Evolutionary conservation across 495 filamentous ascomycete species (phyloP).

Genomic region (Schizothecium vesticola): DNA sequence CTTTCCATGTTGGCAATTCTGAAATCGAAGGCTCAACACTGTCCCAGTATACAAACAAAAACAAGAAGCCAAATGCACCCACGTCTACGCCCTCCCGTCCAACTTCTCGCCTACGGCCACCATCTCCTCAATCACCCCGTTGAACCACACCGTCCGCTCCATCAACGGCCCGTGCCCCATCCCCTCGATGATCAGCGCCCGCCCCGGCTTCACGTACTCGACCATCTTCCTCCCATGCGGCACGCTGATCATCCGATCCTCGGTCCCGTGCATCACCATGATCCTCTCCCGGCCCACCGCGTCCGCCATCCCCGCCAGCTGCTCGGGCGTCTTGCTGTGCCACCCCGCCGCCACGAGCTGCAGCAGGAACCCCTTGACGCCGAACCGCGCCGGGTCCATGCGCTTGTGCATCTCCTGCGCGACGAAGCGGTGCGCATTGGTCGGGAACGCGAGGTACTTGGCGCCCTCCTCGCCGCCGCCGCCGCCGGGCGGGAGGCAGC

Average conservation of each 20-base stretch:
- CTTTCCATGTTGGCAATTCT: background rate
- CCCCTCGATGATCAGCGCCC: conserved; percentile 52
- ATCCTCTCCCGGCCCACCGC: conserved; percentile 66
- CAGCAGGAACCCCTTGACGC: conserved; percentile 61
- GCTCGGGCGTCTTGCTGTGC: conserved; percentile 63
- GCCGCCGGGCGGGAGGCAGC: conserved; percentile 14
- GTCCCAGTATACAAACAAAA: background rate
- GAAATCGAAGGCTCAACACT: background rate
- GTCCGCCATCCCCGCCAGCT: conserved; percentile 59
- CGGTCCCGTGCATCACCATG: conserved; percentile 64
- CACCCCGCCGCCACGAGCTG: conserved; percentile 75
- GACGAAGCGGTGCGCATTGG: conserved; percentile 71
- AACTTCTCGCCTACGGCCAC: conserved; percentile 33
- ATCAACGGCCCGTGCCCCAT: conserved; percentile 63
- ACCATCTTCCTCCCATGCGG: conserved; percentile 58
- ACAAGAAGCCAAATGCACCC: background rate
- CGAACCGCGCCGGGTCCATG: conserved; percentile 48
- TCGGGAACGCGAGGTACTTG: conserved; percentile 52
- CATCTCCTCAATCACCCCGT: conserved; percentile 51
- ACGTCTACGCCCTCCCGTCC: conserved; percentile 18
- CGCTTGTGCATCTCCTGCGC: conserved; percentile 70
- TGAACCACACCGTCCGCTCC: conserved; percentile 59
- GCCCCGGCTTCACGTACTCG: conserved; percentile 46
- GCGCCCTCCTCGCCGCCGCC: background rate
- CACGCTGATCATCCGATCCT: conserved; percentile 67